phyloP scores from a whole-genome alignment of 768 basidiomycete species.

The Candolleomyces eurysporus region DNA sequence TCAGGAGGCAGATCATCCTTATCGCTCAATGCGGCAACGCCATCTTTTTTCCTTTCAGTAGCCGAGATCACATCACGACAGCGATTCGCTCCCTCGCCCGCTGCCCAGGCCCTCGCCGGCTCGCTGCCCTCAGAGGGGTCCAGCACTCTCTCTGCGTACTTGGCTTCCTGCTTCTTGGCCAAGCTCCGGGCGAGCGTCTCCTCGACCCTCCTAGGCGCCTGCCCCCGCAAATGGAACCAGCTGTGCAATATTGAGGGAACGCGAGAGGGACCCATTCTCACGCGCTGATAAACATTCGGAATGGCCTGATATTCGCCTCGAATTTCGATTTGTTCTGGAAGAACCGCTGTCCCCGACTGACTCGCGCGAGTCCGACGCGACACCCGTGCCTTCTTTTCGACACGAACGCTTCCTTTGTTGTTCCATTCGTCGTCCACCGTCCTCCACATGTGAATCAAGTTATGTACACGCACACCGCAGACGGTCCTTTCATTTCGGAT shows the following conservation, averaged over 20 bases:
- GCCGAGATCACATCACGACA: slow-evolving; percentile 34
- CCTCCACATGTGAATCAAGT: no score
- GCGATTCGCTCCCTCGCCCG: slow-evolving; percentile 9
- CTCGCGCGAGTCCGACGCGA: neutral
- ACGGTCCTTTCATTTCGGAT: neutral
- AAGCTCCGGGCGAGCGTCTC: neutral
- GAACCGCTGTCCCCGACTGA: neutral
- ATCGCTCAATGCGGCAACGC: slow-evolving; percentile 21
- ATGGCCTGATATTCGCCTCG: neutral
- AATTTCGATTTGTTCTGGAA: slow-evolving; percentile 1
- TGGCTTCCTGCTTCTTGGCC: neutral
- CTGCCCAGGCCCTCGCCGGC: neutral
- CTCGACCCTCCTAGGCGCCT: no score
- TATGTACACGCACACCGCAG: neutral
- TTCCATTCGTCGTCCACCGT: no score
- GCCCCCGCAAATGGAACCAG: neutral
- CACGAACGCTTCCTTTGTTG: no score
- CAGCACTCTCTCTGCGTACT: neutral
- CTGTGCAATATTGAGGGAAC: neutral
- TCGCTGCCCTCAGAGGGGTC: neutral
- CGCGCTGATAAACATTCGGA: slow-evolving; percentile 10
- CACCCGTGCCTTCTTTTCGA: no score
- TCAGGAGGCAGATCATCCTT: slow-evolving; percentile 15
- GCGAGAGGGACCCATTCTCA: neutral
- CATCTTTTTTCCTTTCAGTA: slow-evolving; percentile 31